phyloP scores from a whole-genome alignment of 108 stramenopile species.

The Cyclotella kingstonii region DNA sequence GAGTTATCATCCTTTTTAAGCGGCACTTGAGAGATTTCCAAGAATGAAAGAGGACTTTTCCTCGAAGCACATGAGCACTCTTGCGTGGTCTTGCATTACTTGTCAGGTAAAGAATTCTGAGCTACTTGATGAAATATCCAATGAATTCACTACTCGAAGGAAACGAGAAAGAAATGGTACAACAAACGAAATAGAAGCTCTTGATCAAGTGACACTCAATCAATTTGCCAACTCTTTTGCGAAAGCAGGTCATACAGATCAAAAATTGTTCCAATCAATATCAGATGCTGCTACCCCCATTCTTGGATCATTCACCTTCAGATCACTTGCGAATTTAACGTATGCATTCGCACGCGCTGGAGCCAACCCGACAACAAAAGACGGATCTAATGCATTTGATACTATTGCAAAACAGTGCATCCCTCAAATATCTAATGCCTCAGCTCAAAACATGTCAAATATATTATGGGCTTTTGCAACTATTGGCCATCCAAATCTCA shows the following conservation, averaged over 20 bases:
- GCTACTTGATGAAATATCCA: constrained; percentile 15
- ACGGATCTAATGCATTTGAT: constrained; percentile 4
- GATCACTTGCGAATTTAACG: constrained; percentile 27
- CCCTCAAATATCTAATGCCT: background rate
- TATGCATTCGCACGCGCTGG: constrained; percentile 28
- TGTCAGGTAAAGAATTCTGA: constrained; percentile 8
- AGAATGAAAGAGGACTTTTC: constrained; percentile 4
- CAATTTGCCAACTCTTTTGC: constrained; percentile 34
- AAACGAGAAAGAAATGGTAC: background rate
- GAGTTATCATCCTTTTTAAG: constrained; percentile 21
- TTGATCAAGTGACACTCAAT: constrained; percentile 25
- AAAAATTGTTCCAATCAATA: constrained; percentile 15
- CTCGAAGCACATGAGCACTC: constrained; percentile 22
- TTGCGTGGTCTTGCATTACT: constrained; percentile 39
- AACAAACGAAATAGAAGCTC: background rate
- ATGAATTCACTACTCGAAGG: constrained; percentile 20
- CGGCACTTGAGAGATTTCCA: constrained; percentile 1
- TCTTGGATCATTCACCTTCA: constrained; percentile 12
- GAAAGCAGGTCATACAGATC: constrained; percentile 25
- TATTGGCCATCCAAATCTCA: constrained; percentile 8
- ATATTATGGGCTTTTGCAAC: constrained; percentile 23
- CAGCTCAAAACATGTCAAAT: constrained; percentile 13
- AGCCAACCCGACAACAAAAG: background rate
- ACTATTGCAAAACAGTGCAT: constrained; percentile 7
- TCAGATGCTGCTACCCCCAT: constrained; percentile 17